Conservation (phyloP, 139 green algal genomes). For the Coelastrella sp. region DNA sequence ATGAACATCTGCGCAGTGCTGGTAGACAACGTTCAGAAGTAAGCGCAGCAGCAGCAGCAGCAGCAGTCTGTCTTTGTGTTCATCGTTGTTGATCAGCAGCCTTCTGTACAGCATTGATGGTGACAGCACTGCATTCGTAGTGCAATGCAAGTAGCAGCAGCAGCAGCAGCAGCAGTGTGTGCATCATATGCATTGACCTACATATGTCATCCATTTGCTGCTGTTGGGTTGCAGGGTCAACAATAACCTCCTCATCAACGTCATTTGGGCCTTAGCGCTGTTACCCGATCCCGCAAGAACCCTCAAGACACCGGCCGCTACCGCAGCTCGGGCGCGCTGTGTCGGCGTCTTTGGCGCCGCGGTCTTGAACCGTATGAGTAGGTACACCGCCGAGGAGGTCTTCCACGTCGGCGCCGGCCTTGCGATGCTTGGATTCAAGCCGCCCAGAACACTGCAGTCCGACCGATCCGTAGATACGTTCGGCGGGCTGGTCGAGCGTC, state of each 20-base stretch:
- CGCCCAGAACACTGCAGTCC: neutral
- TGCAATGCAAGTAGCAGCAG: too few species aligned
- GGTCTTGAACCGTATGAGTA: neutral
- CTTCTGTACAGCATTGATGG: too few species aligned
- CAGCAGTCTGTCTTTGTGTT: neutral
- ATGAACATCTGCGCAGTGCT: conserved; percentile 8
- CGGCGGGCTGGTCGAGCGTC: neutral
- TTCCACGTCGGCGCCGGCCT: conserved; percentile 25
- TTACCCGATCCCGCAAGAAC: conserved; percentile 1
- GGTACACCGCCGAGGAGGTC: conserved; percentile 6
- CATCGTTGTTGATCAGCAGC: neutral
- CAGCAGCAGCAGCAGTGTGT: neutral
- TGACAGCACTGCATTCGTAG: too few species aligned
- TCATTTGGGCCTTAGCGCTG: conserved; percentile 12
- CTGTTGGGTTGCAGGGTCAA: conserved; percentile 19
- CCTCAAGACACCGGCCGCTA: neutral
- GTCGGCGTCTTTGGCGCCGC: conserved; percentile 27
- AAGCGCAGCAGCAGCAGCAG: neutral
- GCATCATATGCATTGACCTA: neutral
- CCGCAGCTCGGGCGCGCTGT: neutral
- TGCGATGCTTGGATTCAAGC: conserved; percentile 3
- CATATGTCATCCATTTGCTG: neutral
- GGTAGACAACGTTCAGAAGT: conserved; percentile 20
- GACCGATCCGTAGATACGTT: neutral
- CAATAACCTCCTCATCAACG: conserved; percentile 24